These are phyloP conservation scores for Leptographium wingfieldii DNA, from an alignment of 2,329 filamentous ascomycete species.

Conservation along the genomic window DNA sequence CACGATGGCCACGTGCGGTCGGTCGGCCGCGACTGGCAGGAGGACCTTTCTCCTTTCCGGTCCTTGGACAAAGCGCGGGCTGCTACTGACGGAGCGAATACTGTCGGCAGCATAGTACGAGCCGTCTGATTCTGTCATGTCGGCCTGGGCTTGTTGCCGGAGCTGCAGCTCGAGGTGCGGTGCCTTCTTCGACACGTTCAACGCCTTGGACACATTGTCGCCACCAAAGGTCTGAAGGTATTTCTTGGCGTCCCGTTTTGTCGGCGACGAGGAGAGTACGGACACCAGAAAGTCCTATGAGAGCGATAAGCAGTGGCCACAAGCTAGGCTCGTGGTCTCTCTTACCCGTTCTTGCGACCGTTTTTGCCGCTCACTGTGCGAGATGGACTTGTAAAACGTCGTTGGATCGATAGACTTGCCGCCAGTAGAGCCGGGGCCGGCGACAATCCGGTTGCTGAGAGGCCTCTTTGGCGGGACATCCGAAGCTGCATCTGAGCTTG, in stretches of 20 bases:
- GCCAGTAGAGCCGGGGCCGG: neutral
- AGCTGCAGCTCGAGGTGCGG: conserved; percentile 16
- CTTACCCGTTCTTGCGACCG: conserved; percentile 35
- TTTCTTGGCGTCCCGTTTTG: conserved; percentile 81
- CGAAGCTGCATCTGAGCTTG: neutral
- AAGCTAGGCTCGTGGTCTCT: neutral
- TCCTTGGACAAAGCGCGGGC: conserved; percentile 25
- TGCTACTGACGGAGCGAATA: conserved; percentile 19
- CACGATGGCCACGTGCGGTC: conserved; percentile 67
- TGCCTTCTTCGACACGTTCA: conserved; percentile 15
- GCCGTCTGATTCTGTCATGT: neutral
- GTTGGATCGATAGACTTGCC: conserved; percentile 9
- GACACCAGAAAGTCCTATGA: conserved; percentile 71
- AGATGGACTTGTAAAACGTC: conserved; percentile 24
- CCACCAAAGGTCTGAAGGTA: conserved; percentile 78
- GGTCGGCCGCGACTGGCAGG: conserved; percentile 19
- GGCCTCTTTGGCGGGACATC: neutral
- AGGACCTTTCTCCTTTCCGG: conserved; percentile 1
- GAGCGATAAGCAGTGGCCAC: neutral
- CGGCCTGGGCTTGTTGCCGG: conserved; percentile 5
- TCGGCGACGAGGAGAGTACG: conserved; percentile 76
- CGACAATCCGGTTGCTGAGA: neutral
- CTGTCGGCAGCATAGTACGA: conserved; percentile 11
- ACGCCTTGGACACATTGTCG: conserved; percentile 19
- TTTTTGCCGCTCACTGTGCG: conserved; percentile 32